Conservation (phyloP, 2,329 filamentous ascomycete genomes). For the Cladosporium austrohemisphaericum region DNA sequence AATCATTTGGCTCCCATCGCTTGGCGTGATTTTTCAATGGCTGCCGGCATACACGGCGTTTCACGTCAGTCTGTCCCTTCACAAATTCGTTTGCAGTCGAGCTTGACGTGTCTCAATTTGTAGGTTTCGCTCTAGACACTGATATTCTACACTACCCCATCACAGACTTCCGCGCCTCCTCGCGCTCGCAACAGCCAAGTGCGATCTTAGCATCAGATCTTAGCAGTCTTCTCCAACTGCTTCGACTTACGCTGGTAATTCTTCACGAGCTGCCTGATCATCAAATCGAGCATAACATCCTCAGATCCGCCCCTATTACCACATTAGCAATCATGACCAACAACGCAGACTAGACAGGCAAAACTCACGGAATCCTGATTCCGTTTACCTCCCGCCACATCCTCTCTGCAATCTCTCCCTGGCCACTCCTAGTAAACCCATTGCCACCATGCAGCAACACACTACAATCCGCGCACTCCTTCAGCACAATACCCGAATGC, state of each 20-base stretch:
- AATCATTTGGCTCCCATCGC: no score
- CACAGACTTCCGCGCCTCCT: no score
- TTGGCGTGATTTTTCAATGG: no score
- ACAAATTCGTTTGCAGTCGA: no score
- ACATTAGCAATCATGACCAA: conserved; percentile 15
- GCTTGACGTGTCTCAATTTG: no score
- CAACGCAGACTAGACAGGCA: neutral
- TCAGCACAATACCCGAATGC: conserved; percentile 66
- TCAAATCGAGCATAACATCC: conserved; percentile 68
- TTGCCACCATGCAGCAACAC: conserved; percentile 71
- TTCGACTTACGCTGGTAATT: conserved; percentile 59
- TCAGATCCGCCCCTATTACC: conserved; percentile 57
- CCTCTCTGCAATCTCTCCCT: conserved; percentile 69
- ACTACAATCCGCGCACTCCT: conserved; percentile 66
- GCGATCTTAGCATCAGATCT: neutral
- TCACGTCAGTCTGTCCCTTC: no score
- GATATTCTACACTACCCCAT: no score
- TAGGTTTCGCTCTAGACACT: no score
- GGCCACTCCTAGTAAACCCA: conserved; percentile 65
- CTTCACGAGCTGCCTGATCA: conserved; percentile 67
- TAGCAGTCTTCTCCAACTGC: conserved; percentile 41
- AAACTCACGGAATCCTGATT: conserved; percentile 29
- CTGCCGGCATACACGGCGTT: no score
- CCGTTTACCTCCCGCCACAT: conserved; percentile 39
- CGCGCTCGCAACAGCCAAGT: no score